Evolutionary conservation across 495 filamentous ascomycete genomes (phyloP).

Genomic region (Astrocystis sublimbata): DNA sequence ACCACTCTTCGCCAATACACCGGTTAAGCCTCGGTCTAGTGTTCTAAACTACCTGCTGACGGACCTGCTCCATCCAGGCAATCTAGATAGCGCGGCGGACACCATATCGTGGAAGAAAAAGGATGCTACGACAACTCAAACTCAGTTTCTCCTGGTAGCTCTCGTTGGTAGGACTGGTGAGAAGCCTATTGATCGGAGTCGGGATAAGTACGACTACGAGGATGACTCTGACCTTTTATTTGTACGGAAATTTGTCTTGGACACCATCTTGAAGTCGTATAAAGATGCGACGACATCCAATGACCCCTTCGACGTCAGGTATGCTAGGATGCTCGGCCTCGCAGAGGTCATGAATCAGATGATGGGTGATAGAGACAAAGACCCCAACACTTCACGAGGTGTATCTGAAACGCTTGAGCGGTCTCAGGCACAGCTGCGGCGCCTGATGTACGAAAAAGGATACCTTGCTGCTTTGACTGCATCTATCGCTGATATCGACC

Average conservation of each 20-base stretch:
- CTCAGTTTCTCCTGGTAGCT: conserved; percentile 79
- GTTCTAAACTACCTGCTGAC: conserved; percentile 92
- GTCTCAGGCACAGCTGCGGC: conserved; percentile 75
- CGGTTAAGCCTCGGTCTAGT: conserved; percentile 89
- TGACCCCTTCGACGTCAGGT: conserved; percentile 83
- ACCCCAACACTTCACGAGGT: conserved; percentile 33
- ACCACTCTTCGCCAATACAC: conserved; percentile 74
- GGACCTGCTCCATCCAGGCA: conserved; percentile 76
- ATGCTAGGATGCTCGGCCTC: conserved; percentile 78
- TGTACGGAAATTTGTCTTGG: conserved; percentile 90
- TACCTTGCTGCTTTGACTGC: conserved; percentile 83
- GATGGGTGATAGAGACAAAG: conserved; percentile 74
- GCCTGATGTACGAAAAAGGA: conserved; percentile 97
- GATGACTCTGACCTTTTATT: conserved; percentile 88
- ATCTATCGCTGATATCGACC: conserved; percentile 94
- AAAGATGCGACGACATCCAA: conserved; percentile 79
- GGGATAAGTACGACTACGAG: conserved; percentile 60
- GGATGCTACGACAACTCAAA: conserved; percentile 76
- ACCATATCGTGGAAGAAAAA: conserved; percentile 78
- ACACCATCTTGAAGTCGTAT: conserved; percentile 89
- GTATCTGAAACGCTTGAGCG: conserved; percentile 33
- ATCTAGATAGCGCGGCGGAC: conserved; percentile 68
- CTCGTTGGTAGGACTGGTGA: conserved; percentile 88
- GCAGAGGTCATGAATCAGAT: conserved; percentile 93
- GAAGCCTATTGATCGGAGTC: conserved; percentile 51